phyloP scores from a whole-genome alignment of 352 stramenopile species.

The Phytophthora europaea region DNA sequence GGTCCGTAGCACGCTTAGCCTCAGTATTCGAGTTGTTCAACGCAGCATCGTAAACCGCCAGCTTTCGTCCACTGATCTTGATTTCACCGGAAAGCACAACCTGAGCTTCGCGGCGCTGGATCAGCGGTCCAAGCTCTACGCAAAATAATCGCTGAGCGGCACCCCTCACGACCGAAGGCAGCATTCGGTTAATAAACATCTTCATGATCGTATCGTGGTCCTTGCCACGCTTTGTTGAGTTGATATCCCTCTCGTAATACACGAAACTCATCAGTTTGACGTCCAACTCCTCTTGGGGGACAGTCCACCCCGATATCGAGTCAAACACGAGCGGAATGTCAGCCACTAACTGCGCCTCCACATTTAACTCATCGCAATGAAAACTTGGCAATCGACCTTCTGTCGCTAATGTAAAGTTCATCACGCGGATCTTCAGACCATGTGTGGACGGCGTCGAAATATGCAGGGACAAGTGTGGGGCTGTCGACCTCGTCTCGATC shows the following conservation, averaged over 20 bases:
- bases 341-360: constrained; percentile 75
- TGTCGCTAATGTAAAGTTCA: constrained; percentile 74
- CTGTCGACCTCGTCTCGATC: constrained; percentile 65
- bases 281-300: constrained; percentile 63
- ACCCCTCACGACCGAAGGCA: constrained; percentile 69
- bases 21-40: constrained; percentile 39
- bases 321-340: constrained; percentile 77
- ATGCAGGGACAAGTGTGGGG: constrained; percentile 73
- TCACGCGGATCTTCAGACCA: constrained; percentile 69
- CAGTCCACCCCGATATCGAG: constrained; percentile 65
- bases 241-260: constrained; percentile 77
- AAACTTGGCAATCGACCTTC: constrained; percentile 77
- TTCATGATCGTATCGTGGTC: constrained; percentile 86
- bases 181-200: constrained; percentile 80
- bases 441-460: constrained; percentile 64
- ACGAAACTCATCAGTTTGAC: constrained; percentile 76
- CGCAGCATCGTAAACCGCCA: constrained; percentile 68
- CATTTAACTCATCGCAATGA: constrained; percentile 81
- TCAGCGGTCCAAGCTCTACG: constrained; percentile 65
- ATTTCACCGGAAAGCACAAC: constrained; percentile 69
- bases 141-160: constrained; percentile 72
- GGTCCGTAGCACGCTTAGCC: constrained; percentile 30
- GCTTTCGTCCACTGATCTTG: constrained; percentile 63
- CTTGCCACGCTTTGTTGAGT: constrained; percentile 63
- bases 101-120: constrained; percentile 67